A percentile compares a stretch with the other conserved stretches of the same genome.
These are phyloP conservation scores for Trifolium repens DNA, from an alignment of 306 rosid genomes.

Conservation along the genomic window DNA sequence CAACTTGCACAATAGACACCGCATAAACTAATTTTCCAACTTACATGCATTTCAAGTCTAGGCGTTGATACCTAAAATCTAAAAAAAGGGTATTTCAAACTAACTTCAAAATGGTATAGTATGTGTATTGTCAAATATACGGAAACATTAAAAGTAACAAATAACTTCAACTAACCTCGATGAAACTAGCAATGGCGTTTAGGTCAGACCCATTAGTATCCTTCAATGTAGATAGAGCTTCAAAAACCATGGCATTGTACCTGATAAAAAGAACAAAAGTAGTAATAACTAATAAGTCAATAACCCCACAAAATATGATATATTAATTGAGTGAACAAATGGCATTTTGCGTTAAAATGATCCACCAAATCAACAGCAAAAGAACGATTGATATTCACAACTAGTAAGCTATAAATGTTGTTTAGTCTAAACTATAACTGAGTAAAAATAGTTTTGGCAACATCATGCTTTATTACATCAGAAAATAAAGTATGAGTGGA, in stretches of 20 bases:
- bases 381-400: not conserved
- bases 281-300: not conserved
- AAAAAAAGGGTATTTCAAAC: constrained; percentile 3
- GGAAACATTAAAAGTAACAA: not conserved
- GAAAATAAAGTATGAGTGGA: constrained; percentile 11
- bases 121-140: not conserved
- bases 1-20: not conserved
- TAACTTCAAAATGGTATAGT: not conserved
- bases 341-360: constrained; percentile 6
- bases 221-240: constrained; percentile 19
- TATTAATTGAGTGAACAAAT: constrained; percentile 4
- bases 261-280: constrained; percentile 19
- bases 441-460: not conserved
- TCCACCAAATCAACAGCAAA: constrained; percentile 11
- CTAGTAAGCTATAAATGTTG: not conserved
- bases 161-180: constrained; percentile 19
- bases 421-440: not conserved
- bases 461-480: constrained; percentile 1
- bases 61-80: not conserved
- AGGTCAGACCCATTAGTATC: constrained; percentile 23
- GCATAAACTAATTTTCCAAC: not conserved
- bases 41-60: constrained; percentile 1
- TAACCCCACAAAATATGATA: not conserved
- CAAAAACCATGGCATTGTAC: constrained; percentile 7
- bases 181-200: constrained; percentile 15